Evolutionary conservation across 768 basidiomycete genomes (phyloP).

Genomic region (Pleurotus ostreatus): DNA sequence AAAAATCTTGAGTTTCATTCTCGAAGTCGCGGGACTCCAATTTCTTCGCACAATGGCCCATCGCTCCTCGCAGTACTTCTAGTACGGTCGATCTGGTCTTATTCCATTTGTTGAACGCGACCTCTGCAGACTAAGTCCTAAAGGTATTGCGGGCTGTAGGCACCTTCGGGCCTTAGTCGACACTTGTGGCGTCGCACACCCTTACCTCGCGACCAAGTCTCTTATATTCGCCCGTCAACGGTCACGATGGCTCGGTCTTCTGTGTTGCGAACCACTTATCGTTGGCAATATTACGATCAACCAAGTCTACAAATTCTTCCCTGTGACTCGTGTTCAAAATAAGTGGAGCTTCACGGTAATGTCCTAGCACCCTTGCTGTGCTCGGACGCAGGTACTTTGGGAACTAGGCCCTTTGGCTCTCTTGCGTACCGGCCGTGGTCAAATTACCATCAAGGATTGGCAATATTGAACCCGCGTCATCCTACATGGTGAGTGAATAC

Average conservation of each 20-base stretch:
- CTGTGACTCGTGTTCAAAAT: not conserved
- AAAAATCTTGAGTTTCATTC: slow-evolving; percentile 6
- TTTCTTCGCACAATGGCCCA: not conserved
- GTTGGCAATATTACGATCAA: no score
- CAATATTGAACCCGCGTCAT: not conserved
- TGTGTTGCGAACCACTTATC: not conserved
- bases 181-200: slow-evolving; percentile 4
- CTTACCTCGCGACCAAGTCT: not conserved
- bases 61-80: not conserved
- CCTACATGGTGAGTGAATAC: not conserved
- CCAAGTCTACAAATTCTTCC: not conserved
- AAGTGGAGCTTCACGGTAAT: not conserved
- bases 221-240: not conserved
- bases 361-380: slow-evolving; percentile 6
- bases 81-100: slow-evolving; percentile 4
- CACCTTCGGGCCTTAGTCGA: slow-evolving; percentile 5
- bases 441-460: not conserved
- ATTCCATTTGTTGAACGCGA: slow-evolving; percentile 1
- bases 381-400: not conserved
- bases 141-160: not conserved
- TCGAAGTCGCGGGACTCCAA: slow-evolving; percentile 4
- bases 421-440: not conserved
- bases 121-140: not conserved
- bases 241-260: not conserved
- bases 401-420: not conserved